Evolutionary conservation across 257 asterid species (phyloP).

Genomic region (Petrea volubilis): DNA sequence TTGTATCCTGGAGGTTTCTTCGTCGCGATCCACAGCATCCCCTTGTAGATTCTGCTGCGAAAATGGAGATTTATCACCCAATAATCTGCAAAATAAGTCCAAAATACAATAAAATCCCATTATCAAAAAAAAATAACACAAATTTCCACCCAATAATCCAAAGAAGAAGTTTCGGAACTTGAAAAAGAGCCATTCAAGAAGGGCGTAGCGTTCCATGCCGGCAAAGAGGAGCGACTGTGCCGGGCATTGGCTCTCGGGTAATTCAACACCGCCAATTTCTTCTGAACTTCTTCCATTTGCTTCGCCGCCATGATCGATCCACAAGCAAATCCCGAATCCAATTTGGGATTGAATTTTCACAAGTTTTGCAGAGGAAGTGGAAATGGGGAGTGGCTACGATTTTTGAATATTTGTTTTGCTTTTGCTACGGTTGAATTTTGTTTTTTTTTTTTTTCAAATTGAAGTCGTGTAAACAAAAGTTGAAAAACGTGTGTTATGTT

Average conservation of each 20-base stretch:
- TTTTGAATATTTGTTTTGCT: slow-evolving; percentile 14
- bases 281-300: slow-evolving; percentile 92
- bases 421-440: slow-evolving; percentile 17
- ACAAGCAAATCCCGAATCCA: slow-evolving; percentile 4
- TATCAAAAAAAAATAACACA: background rate
- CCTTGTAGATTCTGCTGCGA: slow-evolving; percentile 96
- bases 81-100: slow-evolving; percentile 53
- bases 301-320: slow-evolving; percentile 65
- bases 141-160: background rate
- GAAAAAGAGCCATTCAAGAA: slow-evolving; percentile 98
- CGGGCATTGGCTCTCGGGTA: slow-evolving; percentile 91
- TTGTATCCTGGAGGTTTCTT: slow-evolving; percentile 95
- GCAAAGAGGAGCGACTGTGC: slow-evolving; percentile 97
- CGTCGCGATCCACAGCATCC: slow-evolving; percentile 90
- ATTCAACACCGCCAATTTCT: slow-evolving; percentile 63
- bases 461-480: background rate
- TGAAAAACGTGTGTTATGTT: background rate
- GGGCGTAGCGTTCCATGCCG: slow-evolving; percentile 99
- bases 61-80: slow-evolving; percentile 94
- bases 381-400: background rate
- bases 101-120: background rate
- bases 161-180: slow-evolving; percentile 43
- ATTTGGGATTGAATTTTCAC: background rate
- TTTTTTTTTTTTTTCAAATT: background rate
- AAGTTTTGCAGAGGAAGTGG: background rate